Evolutionary conservation across 805 yeast species (phyloP).

Genomic region (Metschnikowia shivogae): DNA sequence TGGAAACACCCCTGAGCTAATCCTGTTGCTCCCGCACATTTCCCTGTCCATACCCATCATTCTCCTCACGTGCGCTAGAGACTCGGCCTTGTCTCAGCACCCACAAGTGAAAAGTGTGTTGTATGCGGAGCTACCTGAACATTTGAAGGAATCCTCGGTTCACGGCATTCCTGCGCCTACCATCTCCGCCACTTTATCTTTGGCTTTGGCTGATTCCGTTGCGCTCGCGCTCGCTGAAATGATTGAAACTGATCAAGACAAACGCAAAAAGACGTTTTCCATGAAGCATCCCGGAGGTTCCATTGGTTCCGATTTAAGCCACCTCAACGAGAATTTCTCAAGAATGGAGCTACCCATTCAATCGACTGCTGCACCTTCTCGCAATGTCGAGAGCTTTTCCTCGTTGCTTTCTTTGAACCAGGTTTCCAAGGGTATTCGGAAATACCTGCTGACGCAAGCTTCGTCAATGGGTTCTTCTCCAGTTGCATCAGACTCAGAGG

Average conservation of each 20-base stretch:
- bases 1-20: slow-evolving; percentile 78
- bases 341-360: slow-evolving; percentile 6
- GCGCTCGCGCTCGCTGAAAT: slow-evolving; percentile 70
- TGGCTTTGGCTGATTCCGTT: slow-evolving; percentile 75
- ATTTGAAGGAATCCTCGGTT: slow-evolving; percentile 54
- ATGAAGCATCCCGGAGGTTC: slow-evolving; percentile 90
- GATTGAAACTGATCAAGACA: slow-evolving; percentile 51
- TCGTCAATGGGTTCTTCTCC: slow-evolving; percentile 10
- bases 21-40: slow-evolving; percentile 54
- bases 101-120: slow-evolving; percentile 50
- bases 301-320: slow-evolving; percentile 54
- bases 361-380: slow-evolving; percentile 6
- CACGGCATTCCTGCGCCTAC: slow-evolving; percentile 90
- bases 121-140: slow-evolving; percentile 57
- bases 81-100: slow-evolving; percentile 51
- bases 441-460: slow-evolving; percentile 4
- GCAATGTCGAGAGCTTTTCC: slow-evolving; percentile 13
- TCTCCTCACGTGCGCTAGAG: slow-evolving; percentile 58
- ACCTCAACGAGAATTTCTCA: slow-evolving; percentile 27
- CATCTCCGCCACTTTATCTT: slow-evolving; percentile 70
- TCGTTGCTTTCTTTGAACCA: slow-evolving; percentile 17
- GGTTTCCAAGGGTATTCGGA: slow-evolving; percentile 4
- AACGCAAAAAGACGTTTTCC: slow-evolving; percentile 56
- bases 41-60: slow-evolving; percentile 51
- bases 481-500: slow-evolving; percentile 12